These are phyloP conservation scores for Cantharellus cinnabarinus DNA, from an alignment of 768 basidiomycete species.

Conservation along the genomic window DNA sequence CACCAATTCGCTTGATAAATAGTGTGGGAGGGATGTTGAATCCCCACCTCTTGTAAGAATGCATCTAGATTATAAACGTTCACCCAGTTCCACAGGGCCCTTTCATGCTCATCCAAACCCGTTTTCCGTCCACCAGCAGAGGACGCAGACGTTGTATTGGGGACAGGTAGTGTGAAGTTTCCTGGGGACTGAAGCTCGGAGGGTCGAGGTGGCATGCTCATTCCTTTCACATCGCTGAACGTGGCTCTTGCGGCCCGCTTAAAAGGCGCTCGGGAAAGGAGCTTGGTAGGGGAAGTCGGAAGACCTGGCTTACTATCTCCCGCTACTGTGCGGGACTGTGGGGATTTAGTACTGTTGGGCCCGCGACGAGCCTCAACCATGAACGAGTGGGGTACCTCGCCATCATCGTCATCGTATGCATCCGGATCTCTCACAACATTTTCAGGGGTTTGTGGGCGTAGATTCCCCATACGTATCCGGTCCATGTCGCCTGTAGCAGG, in stretches of 20 bases:
- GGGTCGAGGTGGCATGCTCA: slow-evolving; percentile 42
- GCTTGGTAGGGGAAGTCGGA: neutral
- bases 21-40: neutral
- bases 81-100: slow-evolving; percentile 96
- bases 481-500: neutral
- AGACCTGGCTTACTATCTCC: neutral
- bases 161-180: neutral
- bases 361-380: slow-evolving; percentile 44
- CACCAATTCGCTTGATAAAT: neutral
- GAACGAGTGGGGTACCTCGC: slow-evolving; percentile 70
- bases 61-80: slow-evolving; percentile 95
- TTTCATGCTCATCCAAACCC: slow-evolving; percentile 67
- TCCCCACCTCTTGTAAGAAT: slow-evolving; percentile 69
- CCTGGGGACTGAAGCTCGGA: slow-evolving; percentile 31
- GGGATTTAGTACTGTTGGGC: slow-evolving; percentile 2
- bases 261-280: too few relatives aligned
- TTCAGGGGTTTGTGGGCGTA: neutral
- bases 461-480: neutral
- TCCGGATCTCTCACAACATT: neutral
- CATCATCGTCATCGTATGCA: slow-evolving; percentile 29
- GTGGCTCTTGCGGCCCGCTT: slow-evolving; percentile 9
- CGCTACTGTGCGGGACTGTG: neutral
- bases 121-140: slow-evolving; percentile 11
- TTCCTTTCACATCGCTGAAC: neutral
- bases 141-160: slow-evolving; percentile 1